These are phyloP conservation scores for Garcia nutans DNA, from an alignment of 345 rosid genomes.

Conservation along the genomic window DNA sequence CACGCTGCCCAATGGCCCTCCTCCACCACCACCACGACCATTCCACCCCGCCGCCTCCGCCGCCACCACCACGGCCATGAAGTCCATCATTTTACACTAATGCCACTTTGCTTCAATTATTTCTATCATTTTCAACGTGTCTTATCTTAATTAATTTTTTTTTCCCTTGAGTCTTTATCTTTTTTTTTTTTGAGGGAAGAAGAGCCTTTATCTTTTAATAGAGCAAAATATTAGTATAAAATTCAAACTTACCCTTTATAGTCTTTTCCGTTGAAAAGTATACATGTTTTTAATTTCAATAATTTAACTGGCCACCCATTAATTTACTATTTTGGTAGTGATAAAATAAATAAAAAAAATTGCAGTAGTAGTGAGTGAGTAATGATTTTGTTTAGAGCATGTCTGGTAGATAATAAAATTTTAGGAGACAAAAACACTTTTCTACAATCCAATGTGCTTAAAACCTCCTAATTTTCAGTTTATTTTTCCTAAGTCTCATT, in stretches of 20 bases:
- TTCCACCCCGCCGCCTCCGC: conserved; percentile 21
- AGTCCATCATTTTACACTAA: conserved; percentile 11
- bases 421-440: neutral
- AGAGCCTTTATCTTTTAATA: too few species aligned
- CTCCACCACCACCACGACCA: neutral
- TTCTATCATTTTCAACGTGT: conserved; percentile 1
- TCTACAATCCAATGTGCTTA: neutral
- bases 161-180: neutral
- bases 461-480: neutral
- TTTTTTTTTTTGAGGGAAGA: too few species aligned
- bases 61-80: neutral
- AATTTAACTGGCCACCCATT: neutral
- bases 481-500: conserved; percentile 8
- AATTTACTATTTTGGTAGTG: neutral
- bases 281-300: too few species aligned
- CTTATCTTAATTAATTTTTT: neutral
- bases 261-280: too few species aligned
- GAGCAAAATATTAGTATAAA: too few species aligned
- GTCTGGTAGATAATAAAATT: neutral
- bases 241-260: too few species aligned
- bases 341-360: too few species aligned
- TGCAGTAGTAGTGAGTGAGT: neutral
- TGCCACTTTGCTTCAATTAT: neutral
- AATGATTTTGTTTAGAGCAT: conserved; percentile 8
- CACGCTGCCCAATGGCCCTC: conserved; percentile 44